phyloP scores from a whole-genome alignment of 2,329 filamentous ascomycete species.

The Aureobasidium sp. region DNA sequence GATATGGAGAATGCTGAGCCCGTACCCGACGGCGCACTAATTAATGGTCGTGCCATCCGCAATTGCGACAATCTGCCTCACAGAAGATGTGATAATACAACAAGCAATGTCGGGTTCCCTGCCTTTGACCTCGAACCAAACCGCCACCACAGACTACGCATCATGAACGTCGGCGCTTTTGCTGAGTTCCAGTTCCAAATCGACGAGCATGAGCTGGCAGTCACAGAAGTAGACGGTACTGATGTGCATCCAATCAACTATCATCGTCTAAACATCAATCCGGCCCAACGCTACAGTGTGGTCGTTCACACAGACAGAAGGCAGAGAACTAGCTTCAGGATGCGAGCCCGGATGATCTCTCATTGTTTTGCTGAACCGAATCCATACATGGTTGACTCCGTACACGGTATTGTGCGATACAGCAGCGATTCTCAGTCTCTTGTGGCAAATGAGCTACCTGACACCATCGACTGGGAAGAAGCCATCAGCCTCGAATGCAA shows the following conservation, averaged over 20 bases:
- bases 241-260: conserved; percentile 50
- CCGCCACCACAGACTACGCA: conserved; percentile 50
- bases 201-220: conserved; percentile 54
- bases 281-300: conserved; percentile 64
- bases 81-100: conserved; percentile 31
- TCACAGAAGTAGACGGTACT: conserved; percentile 63
- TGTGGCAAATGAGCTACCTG: conserved; percentile 21
- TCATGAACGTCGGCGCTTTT: conserved; percentile 58
- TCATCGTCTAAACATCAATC: conserved; percentile 54
- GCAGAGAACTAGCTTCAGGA: conserved; percentile 31
- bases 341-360: conserved; percentile 53
- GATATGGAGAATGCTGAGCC: conserved; percentile 51
- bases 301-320: conserved; percentile 47
- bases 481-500: conserved; percentile 43
- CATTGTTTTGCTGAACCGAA: conserved; percentile 52
- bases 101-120: conserved; percentile 23
- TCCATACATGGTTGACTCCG: conserved; percentile 40
- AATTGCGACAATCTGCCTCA: conserved; percentile 32
- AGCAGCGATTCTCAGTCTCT: conserved; percentile 9
- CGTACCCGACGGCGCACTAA: conserved; percentile 38
- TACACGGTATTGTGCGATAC: conserved; percentile 46
- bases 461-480: conserved; percentile 46
- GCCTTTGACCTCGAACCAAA: conserved; percentile 34
- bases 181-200: conserved; percentile 60
- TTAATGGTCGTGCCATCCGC: conserved; percentile 35